phyloP scores from a whole-genome alignment of 2,329 filamentous ascomycete genomes.

The Chalaropsis thielavioides region DNA sequence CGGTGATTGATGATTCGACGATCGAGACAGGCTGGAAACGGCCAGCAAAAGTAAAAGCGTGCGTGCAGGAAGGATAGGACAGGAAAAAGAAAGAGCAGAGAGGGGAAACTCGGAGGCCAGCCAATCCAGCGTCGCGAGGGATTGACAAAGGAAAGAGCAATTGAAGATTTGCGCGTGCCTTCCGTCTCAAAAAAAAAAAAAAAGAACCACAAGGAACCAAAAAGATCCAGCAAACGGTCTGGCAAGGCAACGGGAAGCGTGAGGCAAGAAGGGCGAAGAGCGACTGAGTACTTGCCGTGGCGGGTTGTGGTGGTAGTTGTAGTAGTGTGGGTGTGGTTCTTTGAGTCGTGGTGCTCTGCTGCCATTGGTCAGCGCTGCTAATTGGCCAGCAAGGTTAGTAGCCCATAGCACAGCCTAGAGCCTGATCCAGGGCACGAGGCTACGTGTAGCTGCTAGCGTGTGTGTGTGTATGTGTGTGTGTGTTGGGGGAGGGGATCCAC shows the following conservation, averaged over 20 bases:
- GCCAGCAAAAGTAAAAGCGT: background rate
- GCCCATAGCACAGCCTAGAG: background rate
- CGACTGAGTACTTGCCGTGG: background rate
- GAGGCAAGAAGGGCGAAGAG: background rate
- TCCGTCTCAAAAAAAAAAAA: background rate
- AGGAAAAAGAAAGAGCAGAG: background rate
- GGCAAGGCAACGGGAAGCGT: background rate
- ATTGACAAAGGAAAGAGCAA: background rate
- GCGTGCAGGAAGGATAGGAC: no score
- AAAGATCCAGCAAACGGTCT: background rate
- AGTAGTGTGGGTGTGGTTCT: background rate
- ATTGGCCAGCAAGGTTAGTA: background rate
- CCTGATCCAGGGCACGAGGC: background rate
- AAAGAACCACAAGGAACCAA: no score
- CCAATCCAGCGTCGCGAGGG: background rate
- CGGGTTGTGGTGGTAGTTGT: no score
- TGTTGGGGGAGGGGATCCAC: background rate
- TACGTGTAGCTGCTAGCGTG: no score
- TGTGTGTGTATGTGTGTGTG: background rate
- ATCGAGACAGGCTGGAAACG: background rate
- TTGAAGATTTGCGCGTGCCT: background rate
- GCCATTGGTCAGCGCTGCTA: background rate
- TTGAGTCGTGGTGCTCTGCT: background rate
- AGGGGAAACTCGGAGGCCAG: background rate
- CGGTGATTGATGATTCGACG: no score